phyloP scores from a whole-genome alignment of 306 rosid species.

The Hippophae rhamnoides region DNA sequence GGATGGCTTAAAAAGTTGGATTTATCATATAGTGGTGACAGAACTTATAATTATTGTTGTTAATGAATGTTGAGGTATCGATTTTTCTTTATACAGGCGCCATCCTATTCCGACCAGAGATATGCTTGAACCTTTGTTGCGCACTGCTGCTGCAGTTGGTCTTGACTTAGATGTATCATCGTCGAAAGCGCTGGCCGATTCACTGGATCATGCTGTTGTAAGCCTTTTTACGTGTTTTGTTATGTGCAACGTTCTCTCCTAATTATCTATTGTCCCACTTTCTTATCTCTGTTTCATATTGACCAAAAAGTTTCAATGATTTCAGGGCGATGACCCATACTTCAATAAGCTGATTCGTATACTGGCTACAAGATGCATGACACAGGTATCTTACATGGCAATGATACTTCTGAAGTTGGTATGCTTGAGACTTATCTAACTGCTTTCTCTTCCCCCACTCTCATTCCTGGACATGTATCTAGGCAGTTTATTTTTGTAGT shows the following conservation, averaged over 20 bases:
- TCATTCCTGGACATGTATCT: slow-evolving; percentile 8
- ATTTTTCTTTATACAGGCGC: slow-evolving; percentile 49
- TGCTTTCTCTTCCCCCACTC: not conserved
- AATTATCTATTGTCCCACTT: too few relatives aligned
- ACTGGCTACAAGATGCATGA: slow-evolving; percentile 94
- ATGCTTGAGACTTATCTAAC: slow-evolving; percentile 11
- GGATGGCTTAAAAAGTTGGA: too few relatives aligned
- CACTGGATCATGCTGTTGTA: slow-evolving; percentile 94
- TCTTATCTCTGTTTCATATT: not conserved
- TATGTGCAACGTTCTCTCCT: not conserved
- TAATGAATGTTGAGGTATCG: not conserved
- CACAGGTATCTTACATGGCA: slow-evolving; percentile 53
- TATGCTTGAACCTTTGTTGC: slow-evolving; percentile 91
- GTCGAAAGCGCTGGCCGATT: slow-evolving; percentile 90
- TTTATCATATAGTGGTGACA: too few relatives aligned
- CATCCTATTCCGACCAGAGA: slow-evolving; percentile 88
- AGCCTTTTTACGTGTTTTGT: slow-evolving; percentile 1
- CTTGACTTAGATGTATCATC: slow-evolving; percentile 80
- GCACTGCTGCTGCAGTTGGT: slow-evolving; percentile 83
- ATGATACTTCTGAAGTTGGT: slow-evolving; percentile 9
- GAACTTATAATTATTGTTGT: too few relatives aligned
- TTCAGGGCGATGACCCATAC: slow-evolving; percentile 91
- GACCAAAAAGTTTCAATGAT: slow-evolving; percentile 1
- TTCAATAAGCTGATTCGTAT: slow-evolving; percentile 88
- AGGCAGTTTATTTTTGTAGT: slow-evolving; percentile 96